Evolutionary conservation across 2,329 filamentous ascomycete species (phyloP), one percentile per base, ranked within the genome.

Genomic region (Monilinia fructigena): DNA sequence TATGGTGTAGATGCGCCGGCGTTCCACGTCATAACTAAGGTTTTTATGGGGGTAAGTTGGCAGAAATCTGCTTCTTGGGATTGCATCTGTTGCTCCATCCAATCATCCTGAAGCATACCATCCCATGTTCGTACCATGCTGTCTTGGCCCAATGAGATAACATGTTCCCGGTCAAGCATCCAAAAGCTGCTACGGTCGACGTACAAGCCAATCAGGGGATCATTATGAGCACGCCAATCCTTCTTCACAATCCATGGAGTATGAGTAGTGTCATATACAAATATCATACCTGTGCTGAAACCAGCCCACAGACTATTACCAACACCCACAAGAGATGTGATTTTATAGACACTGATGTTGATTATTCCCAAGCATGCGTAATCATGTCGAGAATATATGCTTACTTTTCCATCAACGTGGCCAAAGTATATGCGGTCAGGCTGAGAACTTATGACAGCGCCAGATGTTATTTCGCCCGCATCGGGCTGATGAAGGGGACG

Each of bases 1-100:
- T 87, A 88, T 0, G 95, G 95, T n/a, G 95, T 97, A 20, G 90
- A 89, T n/a, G 95, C 95, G 1, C 95, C 95, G 1, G 93, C 94
- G 76, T 99, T 99, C 95, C 95, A 99, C 0, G 93, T 97, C 81
- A 98, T 84, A 35, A 97, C 86, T 48, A 92, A 81, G 16, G 91
- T 88, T 59, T 87, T 89, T 66, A 98, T 82, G 72, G 96, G 89
- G 64, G 93, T 85, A 76, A 98, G 97, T 38, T 86, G 84, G 80
- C 93, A 97, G 75, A 92, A 98, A 59, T 95, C 86, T 0, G 85
- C 82, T 73, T 97, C 93, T 68, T 88, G 87, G 42, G 85, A 83
- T 75, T 96, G 92, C 93, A 99, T 96, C 70, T 92, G 86, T 47
- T 83, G 82, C 78, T 97, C 93, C n/a, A 98, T 82, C 90, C 92